Conservation (phyloP, 2,329 filamentous ascomycete species). For the Aspergillus persii region DNA sequence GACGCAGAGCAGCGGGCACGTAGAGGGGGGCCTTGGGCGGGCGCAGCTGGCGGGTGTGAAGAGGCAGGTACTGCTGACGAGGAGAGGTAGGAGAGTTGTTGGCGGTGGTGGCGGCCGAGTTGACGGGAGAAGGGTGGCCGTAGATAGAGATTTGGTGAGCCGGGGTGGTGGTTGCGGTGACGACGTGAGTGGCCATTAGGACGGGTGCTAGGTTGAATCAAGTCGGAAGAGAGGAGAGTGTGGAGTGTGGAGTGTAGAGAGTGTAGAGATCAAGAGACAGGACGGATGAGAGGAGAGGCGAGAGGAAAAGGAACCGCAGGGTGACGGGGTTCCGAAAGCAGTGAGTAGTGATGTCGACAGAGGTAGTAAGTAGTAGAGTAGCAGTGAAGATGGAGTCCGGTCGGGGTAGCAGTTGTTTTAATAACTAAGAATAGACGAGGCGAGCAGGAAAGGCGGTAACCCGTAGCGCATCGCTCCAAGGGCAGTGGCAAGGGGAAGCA, state of each 20-base stretch:
- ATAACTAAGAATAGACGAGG: background rate
- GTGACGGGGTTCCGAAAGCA: background rate
- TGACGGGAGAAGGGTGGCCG: constrained; percentile 44
- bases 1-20: constrained; percentile 61
- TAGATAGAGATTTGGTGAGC: constrained; percentile 37
- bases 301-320: background rate
- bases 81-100: constrained; percentile 56
- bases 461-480: constrained; percentile 9
- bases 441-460: background rate
- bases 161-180: constrained; percentile 28
- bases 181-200: constrained; percentile 33
- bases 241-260: too few species aligned
- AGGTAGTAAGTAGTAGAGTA: background rate
- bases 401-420: background rate
- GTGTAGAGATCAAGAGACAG: background rate
- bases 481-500: constrained; percentile 14
- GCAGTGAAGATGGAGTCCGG: background rate
- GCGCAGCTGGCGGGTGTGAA: constrained; percentile 56
- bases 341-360: too few species aligned
- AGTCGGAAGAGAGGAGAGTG: background rate
- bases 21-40: constrained; percentile 61
- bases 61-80: constrained; percentile 38
- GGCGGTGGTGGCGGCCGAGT: constrained; percentile 49
- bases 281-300: background rate
- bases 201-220: background rate